These are phyloP conservation scores for Chamaenerion angustifolium DNA, from an alignment of 345 rosid genomes.

Conservation along the genomic window DNA sequence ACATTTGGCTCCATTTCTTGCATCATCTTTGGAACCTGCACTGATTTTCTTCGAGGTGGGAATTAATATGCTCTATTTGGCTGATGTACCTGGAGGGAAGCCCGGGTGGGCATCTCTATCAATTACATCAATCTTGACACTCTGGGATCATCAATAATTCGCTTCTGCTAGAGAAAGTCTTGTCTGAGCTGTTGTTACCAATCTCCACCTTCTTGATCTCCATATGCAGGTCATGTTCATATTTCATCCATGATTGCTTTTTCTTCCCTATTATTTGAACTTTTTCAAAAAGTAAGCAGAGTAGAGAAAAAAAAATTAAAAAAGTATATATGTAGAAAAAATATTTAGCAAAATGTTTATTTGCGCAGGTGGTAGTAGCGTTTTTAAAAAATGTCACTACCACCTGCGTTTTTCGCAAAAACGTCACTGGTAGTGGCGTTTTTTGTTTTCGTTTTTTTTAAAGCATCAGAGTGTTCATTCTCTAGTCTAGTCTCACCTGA, in stretches of 20 bases:
- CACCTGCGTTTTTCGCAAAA: no score
- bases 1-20: slow-evolving; percentile 81
- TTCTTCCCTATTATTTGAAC: no score
- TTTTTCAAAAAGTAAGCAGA: no score
- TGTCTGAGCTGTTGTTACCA: slow-evolving; percentile 89
- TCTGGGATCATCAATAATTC: slow-evolving; percentile 98
- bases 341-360: no score
- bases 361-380: no score
- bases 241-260: background rate
- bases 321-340: no score
- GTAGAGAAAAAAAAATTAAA: no score
- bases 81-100: slow-evolving; percentile 97
- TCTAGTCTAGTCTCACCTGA: no score
- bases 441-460: no score
- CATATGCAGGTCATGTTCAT: slow-evolving; percentile 69
- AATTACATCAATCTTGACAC: slow-evolving; percentile 81
- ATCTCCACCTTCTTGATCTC: slow-evolving; percentile 85
- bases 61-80: slow-evolving; percentile 83
- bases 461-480: no score
- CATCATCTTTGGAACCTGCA: slow-evolving; percentile 87
- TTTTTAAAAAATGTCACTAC: no score
- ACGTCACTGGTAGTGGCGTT: no score
- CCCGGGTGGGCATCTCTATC: slow-evolving; percentile 98
- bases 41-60: slow-evolving; percentile 95
- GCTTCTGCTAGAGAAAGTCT: slow-evolving; percentile 97